phyloP scores from a whole-genome alignment of 495 filamentous ascomycete species.

The Hyaloscypha finlandica region DNA sequence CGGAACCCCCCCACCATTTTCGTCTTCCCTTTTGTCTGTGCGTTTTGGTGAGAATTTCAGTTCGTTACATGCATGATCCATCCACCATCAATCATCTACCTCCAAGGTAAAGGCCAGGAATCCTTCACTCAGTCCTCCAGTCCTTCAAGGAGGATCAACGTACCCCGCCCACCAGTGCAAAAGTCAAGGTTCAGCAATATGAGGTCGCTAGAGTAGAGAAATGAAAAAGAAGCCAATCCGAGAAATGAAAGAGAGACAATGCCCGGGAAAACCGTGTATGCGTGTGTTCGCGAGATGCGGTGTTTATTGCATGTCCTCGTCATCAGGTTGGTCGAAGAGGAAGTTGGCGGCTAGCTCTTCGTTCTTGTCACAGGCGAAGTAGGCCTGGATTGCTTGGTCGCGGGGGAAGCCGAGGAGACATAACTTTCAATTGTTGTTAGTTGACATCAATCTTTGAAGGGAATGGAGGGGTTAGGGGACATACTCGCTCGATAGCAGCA shows the following conservation, averaged over 20 bases:
- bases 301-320: constrained; percentile 46
- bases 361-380: constrained; percentile 99
- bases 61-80: background rate
- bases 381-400: constrained; percentile 94
- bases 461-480: constrained; percentile 35
- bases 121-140: too few relatives aligned
- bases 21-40: background rate
- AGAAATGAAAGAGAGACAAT: background rate
- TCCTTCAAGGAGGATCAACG: too few relatives aligned
- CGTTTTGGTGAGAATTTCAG: background rate
- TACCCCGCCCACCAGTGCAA: background rate
- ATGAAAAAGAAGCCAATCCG: background rate
- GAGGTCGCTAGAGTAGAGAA: background rate
- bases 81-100: background rate
- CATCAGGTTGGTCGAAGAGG: constrained; percentile 94
- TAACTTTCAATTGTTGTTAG: constrained; percentile 58
- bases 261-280: background rate
- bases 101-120: background rate
- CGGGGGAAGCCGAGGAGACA: constrained; percentile 90
- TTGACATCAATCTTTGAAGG: background rate
- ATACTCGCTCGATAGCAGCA: constrained; percentile 92
- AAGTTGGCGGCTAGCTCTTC: constrained; percentile 98
- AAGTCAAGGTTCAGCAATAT: background rate
- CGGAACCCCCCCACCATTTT: background rate
- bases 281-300: background rate